A percentile compares a stretch with the other conserved stretches of the same genome.
These are phyloP conservation scores for Anisodus acutangulus DNA, from an alignment of 257 asterid species.

Conservation along the genomic window DNA sequence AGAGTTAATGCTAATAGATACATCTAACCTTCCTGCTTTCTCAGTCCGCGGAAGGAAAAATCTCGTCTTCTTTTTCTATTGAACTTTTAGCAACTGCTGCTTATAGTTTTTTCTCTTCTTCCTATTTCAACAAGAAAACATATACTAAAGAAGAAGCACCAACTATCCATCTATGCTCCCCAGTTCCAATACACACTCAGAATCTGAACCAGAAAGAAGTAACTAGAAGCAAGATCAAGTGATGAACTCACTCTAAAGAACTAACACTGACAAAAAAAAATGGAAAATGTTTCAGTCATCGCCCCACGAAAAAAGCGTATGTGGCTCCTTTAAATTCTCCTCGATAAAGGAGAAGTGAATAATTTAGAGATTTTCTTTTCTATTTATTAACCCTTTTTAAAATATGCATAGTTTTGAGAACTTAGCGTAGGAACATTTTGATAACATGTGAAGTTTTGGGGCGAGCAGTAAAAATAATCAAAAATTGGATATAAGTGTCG, in stretches of 20 bases:
- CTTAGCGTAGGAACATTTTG: too few relatives aligned
- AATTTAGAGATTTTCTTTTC: too few relatives aligned
- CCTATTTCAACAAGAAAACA: not conserved
- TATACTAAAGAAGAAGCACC: not conserved
- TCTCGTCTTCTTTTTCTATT: too few relatives aligned
- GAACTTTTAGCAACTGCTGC: not conserved
- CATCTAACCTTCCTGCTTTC: not conserved
- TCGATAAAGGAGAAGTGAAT: too few relatives aligned
- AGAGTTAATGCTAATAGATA: too few relatives aligned
- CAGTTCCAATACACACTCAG: not conserved
- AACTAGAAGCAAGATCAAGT: slow-evolving; percentile 5
- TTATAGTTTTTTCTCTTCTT: not conserved
- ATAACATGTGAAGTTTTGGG: too few relatives aligned
- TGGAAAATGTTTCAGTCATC: not conserved
- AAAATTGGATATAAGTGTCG: too few relatives aligned
- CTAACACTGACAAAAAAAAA: not conserved
- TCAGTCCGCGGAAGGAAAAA: not conserved
- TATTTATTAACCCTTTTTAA: too few relatives aligned
- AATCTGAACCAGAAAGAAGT: slow-evolving; percentile 20
- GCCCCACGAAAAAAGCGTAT: too few relatives aligned
- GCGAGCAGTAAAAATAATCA: too few relatives aligned
- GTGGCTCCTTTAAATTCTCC: too few relatives aligned
- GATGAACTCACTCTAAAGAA: not conserved
- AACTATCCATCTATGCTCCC: not conserved
- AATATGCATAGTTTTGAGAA: too few relatives aligned